Evolutionary conservation across 2,329 filamentous ascomycete species (phyloP).

Genomic region (Orbilia ellipsospora): DNA sequence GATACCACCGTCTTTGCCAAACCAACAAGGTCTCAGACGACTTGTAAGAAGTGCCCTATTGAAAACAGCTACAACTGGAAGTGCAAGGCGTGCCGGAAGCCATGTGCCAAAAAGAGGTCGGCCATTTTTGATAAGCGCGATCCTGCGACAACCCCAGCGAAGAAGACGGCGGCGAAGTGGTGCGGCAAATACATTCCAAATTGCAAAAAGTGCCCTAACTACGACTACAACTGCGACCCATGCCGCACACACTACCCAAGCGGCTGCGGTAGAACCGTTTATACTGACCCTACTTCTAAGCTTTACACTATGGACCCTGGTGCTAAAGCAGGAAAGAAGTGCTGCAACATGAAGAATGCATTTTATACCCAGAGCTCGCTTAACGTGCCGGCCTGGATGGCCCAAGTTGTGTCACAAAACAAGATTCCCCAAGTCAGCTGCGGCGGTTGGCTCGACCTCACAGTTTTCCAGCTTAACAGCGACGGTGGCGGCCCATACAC

Average conservation of each 20-base stretch:
- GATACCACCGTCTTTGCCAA: slow-evolving; percentile 25
- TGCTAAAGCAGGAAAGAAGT: slow-evolving; percentile 62
- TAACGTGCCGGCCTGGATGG: no score
- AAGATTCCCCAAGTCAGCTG: not conserved
- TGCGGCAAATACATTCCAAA: slow-evolving; percentile 6
- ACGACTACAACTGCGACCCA: slow-evolving; percentile 15
- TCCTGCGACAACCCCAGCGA: not conserved
- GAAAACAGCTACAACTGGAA: not conserved
- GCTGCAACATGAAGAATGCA: slow-evolving; percentile 4
- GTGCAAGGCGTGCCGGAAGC: slow-evolving; percentile 2
- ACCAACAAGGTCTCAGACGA: slow-evolving; percentile 13
- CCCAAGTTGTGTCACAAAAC: not conserved
- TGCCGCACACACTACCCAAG: slow-evolving; percentile 5
- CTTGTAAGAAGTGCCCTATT: slow-evolving; percentile 25
- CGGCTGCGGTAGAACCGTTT: slow-evolving; percentile 32
- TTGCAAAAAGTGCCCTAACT: slow-evolving; percentile 30
- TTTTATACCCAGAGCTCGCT: not conserved
- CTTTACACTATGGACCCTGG: slow-evolving; percentile 58
- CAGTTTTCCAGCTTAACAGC: slow-evolving; percentile 13
- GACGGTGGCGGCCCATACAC: slow-evolving; percentile 25
- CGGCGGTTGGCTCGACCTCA: slow-evolving; percentile 20
- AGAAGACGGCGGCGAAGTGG: not conserved
- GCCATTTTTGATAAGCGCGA: not conserved
- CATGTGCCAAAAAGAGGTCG: slow-evolving; percentile 14
- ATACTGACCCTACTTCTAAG: not conserved